These are phyloP conservation scores for Colletotrichum coccodes DNA, from an alignment of 2,329 filamentous ascomycete genomes.

Conservation along the genomic window DNA sequence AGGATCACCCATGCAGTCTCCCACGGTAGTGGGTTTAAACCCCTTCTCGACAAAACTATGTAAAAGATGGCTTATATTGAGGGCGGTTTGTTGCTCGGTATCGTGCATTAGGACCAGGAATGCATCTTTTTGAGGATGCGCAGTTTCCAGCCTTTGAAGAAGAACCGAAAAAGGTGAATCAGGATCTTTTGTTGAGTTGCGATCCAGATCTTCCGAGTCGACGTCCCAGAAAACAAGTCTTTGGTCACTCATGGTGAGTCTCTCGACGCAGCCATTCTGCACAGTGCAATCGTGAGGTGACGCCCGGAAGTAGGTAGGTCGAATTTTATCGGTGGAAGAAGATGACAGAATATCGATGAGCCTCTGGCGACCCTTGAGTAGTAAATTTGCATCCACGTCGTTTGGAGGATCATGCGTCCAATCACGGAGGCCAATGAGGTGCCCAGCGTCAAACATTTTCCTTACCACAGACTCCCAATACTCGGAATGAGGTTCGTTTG, in stretches of 20 bases:
- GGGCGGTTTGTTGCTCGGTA: neutral
- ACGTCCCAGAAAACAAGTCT: neutral
- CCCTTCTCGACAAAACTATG: neutral
- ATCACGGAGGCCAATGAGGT: neutral
- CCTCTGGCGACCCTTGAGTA: neutral
- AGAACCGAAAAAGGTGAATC: neutral
- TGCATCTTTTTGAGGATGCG: neutral
- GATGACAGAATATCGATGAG: neutral
- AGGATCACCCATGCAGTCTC: conserved; percentile 1
- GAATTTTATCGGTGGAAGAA: neutral
- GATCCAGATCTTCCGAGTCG: neutral
- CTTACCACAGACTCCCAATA: neutral
- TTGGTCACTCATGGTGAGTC: neutral
- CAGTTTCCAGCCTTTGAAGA: neutral
- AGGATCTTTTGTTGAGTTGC: neutral
- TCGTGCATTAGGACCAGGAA: neutral
- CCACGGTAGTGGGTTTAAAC: neutral
- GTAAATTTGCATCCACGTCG: neutral
- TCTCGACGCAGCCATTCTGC: conserved; percentile 12
- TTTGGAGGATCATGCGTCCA: neutral
- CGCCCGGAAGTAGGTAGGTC: neutral
- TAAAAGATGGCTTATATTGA: neutral
- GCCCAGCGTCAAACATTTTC: neutral
- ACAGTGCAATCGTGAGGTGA: neutral
- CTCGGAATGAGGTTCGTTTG: neutral